Evolutionary conservation across 1,284 basidiomycete species (phyloP).

Genomic region (Apiotrichum akiyoshidainum): DNA sequence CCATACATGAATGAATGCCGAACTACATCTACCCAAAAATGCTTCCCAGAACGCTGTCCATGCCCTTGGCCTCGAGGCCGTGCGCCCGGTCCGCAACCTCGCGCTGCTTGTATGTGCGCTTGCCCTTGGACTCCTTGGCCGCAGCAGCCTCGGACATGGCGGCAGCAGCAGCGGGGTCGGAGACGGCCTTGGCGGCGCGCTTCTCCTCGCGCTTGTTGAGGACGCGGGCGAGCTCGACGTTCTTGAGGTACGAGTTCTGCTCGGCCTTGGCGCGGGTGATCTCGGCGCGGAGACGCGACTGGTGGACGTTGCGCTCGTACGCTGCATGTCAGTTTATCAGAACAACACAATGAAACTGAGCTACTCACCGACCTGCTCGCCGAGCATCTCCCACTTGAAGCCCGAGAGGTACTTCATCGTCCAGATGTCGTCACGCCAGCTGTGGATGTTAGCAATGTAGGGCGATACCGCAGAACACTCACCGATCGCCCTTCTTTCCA

Average conservation of each 20-base stretch:
- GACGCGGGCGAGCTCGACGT: constrained; percentile 91
- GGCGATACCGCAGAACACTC: constrained; percentile 8
- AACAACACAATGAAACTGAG: neutral
- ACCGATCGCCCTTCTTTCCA: constrained; percentile 73
- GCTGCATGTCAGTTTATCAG: constrained; percentile 56
- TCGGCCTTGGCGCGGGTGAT: constrained; percentile 82
- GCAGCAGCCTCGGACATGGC: constrained; percentile 6
- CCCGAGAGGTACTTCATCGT: constrained; percentile 98
- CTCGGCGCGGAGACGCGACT: constrained; percentile 83
- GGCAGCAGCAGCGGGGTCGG: neutral
- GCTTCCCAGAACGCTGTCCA: constrained; percentile 45
- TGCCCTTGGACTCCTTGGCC: constrained; percentile 8
- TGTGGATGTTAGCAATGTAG: constrained; percentile 20
- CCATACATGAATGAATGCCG: neutral
- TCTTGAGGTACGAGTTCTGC: constrained; percentile 88
- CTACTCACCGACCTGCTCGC: constrained; percentile 90
- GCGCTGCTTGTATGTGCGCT: constrained; percentile 36
- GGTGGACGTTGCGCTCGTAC: constrained; percentile 85
- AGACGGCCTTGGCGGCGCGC: constrained; percentile 33
- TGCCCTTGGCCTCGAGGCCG: constrained; percentile 37
- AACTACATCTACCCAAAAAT: constrained; percentile 37
- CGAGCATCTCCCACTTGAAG: constrained; percentile 99
- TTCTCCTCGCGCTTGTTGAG: constrained; percentile 78
- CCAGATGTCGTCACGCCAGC: constrained; percentile 97
- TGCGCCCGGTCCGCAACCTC: constrained; percentile 34